Base-by-base conservation (phyloP, 208 protist species). In the Naegleria fowleri region DNA sequence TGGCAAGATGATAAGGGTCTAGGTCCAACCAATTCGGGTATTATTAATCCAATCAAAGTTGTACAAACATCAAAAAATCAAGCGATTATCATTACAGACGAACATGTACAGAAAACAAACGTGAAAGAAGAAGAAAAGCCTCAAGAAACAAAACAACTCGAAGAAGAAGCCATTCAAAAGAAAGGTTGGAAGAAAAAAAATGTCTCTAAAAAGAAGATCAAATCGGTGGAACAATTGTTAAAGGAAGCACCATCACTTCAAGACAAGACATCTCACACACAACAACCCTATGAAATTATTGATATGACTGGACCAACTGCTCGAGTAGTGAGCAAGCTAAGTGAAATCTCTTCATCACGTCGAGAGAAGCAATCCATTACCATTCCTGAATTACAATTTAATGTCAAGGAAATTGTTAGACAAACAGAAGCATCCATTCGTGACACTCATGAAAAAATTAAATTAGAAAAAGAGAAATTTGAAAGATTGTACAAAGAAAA, bases 31-130 rank as follows among this genome's bases (percentile, higher is more conserved):
- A 9, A n/a, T 29, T n/a, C 38, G 16, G 86, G 86, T 89, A 75
- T 89, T 29, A 25, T 89, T 5, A 89, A 89, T 89, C 86, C 86
- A 5, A 89, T 89, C 29, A 58, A 89, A 29, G 48, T 89, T 25
- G 36, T 89, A 22, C 48, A 38, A 9, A 89, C 86, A 25, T 15
- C 25, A n/a, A 89, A 25, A 25, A 38, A 67, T 40, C 41, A 67
- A 67, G 86, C 48, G 19, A 25, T 67, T 5, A 89, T 89, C n/a
- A 40, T 89, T 9, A 89, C 29, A 41, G 86, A 89, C 67, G 48
- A 89, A 55, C 48, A 58, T 67, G n/a, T 67, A 41, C 48, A 67
- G 39, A 67, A 89, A 67, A 89, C 41, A 16, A 67, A 67, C 15
- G 13, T 40, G 39, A 19, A 55, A 7, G 36, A 67, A 15, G 36